Conservation (phyloP, 371 early-diverging fungal genomes). For the Rhizopus arrhizus region DNA sequence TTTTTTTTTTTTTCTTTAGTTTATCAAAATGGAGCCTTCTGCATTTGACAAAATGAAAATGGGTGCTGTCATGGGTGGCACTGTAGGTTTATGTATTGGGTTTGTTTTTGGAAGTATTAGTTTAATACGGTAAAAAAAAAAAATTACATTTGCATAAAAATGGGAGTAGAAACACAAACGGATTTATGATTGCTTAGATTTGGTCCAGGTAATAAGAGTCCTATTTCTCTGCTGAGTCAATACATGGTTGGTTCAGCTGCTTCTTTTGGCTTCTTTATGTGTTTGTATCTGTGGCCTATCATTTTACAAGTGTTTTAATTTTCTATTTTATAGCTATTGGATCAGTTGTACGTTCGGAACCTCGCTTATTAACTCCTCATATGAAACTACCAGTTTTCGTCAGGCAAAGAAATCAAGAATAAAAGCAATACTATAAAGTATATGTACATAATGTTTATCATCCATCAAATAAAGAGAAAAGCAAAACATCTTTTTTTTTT, state of each 20-base stretch:
- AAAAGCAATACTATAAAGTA: neutral
- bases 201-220: slow-evolving; percentile 48
- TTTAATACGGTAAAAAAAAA: slow-evolving; percentile 61
- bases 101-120: slow-evolving; percentile 75
- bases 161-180: neutral
- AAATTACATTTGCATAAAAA: slow-evolving; percentile 1
- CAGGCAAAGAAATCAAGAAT: slow-evolving; percentile 7
- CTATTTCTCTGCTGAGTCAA: slow-evolving; percentile 48
- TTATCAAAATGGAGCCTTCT: slow-evolving; percentile 57
- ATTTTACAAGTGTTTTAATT: slow-evolving; percentile 10
- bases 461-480: slow-evolving; percentile 1
- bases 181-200: slow-evolving; percentile 28
- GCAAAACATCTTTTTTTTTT: neutral
- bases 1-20: neutral
- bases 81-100: slow-evolving; percentile 83
- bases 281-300: slow-evolving; percentile 25
- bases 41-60: slow-evolving; percentile 76
- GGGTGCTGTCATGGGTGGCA: slow-evolving; percentile 84
- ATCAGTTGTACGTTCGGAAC: slow-evolving; percentile 75
- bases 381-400: slow-evolving; percentile 20
- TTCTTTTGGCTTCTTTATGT: slow-evolving; percentile 61
- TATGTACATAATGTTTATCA: neutral
- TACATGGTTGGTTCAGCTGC: slow-evolving; percentile 60
- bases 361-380: slow-evolving; percentile 18
- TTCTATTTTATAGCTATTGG: slow-evolving; percentile 70